phyloP scores from a whole-genome alignment of 169 alveolate genomes.

The Blepharisma undulans region DNA sequence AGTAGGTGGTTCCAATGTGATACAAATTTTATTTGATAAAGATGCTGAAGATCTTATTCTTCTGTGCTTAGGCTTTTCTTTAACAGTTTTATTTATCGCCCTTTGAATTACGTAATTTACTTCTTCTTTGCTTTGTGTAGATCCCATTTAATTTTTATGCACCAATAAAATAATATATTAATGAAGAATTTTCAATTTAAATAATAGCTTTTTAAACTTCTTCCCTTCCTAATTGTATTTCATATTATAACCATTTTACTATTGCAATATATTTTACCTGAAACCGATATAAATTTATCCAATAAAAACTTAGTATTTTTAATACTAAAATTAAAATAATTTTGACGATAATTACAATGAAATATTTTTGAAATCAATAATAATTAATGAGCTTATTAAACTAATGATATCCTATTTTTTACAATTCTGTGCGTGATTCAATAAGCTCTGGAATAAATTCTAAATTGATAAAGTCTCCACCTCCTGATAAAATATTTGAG shows the following conservation, averaged over 20 bases:
- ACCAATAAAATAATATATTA: too few relatives aligned
- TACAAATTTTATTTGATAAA: neutral
- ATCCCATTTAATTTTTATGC: neutral
- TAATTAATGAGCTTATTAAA: neutral
- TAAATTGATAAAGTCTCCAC: neutral
- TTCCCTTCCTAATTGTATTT: too few relatives aligned
- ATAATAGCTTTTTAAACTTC: too few relatives aligned
- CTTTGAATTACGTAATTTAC: neutral
- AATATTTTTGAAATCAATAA: neutral
- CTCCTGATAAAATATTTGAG: conserved; percentile 7
- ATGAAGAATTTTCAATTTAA: too few relatives aligned
- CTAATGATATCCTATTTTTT: neutral
- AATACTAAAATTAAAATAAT: too few relatives aligned
- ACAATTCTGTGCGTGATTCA: neutral
- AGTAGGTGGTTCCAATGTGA: neutral
- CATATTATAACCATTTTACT: too few relatives aligned
- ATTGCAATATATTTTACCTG: too few relatives aligned
- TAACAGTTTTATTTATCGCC: neutral
- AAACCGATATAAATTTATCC: too few relatives aligned
- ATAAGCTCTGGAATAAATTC: neutral
- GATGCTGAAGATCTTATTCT: neutral
- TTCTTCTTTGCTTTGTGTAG: neutral
- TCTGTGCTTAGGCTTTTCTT: neutral
- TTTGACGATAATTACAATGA: too few relatives aligned
- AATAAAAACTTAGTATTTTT: neutral